A percentile compares a stretch with the other conserved stretches of the same genome.
Conservation (phyloP, 78 protist species). For the Dictyostelium discoideum region dicty_2.7 NC_007089.4:2417001-2417500, state of each 20-base stretch:
- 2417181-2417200: conserved; percentile 65
- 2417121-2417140: not conserved
- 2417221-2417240: conserved; percentile 78
- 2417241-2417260: conserved; percentile 70
- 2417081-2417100: conserved; percentile 3
- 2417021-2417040: not conserved
- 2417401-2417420: conserved; percentile 67
- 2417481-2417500: conserved; percentile 54
- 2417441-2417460: conserved; percentile 48
- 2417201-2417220: conserved; percentile 76
- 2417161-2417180: conserved; percentile 37
- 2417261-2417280: conserved; percentile 68
- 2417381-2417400: conserved; percentile 54
- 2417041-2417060: conserved; percentile 5
- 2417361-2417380: conserved; percentile 57
- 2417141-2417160: conserved; percentile 1
- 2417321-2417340: conserved; percentile 60
- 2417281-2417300: conserved; percentile 81
- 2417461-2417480: conserved; percentile 76
- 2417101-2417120: not conserved
- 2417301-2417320: conserved; percentile 55
- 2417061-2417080: conserved; percentile 14
- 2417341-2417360: conserved; percentile 77
- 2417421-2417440: conserved; percentile 76
- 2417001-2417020: not conserved